phyloP scores from a whole-genome alignment of 2,329 filamentous ascomycete species.

The Trematosphaeria pertusa region DNA sequence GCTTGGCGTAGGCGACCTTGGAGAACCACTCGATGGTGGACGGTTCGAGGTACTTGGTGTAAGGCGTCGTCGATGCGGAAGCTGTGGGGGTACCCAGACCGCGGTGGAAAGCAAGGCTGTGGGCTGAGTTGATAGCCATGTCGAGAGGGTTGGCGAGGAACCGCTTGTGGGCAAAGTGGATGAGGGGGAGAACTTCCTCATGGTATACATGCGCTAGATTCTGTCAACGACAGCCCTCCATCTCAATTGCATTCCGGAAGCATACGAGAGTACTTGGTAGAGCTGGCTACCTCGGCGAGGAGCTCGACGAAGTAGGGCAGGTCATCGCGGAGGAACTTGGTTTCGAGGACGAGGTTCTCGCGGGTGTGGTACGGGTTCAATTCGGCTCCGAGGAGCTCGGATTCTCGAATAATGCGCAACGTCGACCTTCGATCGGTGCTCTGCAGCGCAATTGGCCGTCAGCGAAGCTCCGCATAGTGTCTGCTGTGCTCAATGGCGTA shows the following conservation, averaged over 20 bases:
- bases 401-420: constrained; percentile 91
- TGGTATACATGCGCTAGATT: constrained; percentile 81
- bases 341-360: constrained; percentile 89
- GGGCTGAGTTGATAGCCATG: constrained; percentile 84
- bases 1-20: constrained; percentile 80
- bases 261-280: constrained; percentile 81
- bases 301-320: constrained; percentile 98
- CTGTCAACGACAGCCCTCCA: constrained; percentile 15
- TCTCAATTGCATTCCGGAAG: constrained; percentile 26
- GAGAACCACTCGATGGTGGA: constrained; percentile 78
- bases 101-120: constrained; percentile 88
- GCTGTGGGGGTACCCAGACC: constrained; percentile 84
- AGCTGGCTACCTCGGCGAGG: constrained; percentile 85
- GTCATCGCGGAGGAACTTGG: constrained; percentile 94
- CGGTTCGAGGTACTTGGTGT: constrained; percentile 81
- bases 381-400: constrained; percentile 92
- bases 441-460: constrained; percentile 56
- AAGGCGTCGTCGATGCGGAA: constrained; percentile 73
- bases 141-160: constrained; percentile 68
- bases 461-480: constrained; percentile 24
- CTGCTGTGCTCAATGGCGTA: constrained; percentile 49
- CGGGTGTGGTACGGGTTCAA: constrained; percentile 87
- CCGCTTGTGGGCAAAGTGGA: constrained; percentile 79
- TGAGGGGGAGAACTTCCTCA: constrained; percentile 81
- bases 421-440: constrained; percentile 88